phyloP scores from a whole-genome alignment of 805 yeast genomes.

The Saccharomycopsis lassenensis region DNA sequence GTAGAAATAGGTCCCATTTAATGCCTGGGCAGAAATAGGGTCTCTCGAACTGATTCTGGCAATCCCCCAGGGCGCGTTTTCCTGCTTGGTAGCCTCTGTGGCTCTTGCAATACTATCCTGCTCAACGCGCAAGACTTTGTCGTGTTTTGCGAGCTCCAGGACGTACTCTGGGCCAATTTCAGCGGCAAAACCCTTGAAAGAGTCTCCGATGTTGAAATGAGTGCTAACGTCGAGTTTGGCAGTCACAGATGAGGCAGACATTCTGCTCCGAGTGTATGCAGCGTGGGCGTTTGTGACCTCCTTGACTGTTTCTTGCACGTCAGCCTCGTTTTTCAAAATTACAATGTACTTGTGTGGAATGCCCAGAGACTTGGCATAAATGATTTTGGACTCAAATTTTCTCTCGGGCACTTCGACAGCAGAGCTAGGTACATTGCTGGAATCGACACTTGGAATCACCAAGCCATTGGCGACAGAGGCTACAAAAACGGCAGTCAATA shows the following conservation, averaged over 20 bases:
- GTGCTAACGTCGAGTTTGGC: conserved; percentile 16
- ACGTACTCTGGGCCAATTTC: no score
- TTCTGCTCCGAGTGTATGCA: no score
- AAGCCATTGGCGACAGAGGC: neutral
- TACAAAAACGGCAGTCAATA: no score
- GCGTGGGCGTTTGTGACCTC: no score
- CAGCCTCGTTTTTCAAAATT: conserved; percentile 2
- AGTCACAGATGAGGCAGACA: neutral
- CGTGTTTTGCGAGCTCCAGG: no score
- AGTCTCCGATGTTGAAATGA: conserved; percentile 54
- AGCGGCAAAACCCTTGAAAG: conserved; percentile 62
- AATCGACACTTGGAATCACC: no score
- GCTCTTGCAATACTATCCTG: conserved; percentile 44
- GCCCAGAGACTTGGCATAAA: no score
- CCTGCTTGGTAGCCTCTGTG: conserved; percentile 38
- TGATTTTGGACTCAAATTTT: neutral
- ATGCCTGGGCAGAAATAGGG: no score
- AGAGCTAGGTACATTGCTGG: no score
- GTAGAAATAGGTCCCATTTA: conserved; percentile 10
- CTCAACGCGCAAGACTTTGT: conserved; percentile 54
- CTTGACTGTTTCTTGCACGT: neutral
- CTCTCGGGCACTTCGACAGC: no score
- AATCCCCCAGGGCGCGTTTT: conserved; percentile 65
- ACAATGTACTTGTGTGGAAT: conserved; percentile 12
- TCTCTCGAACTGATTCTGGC: conserved; percentile 55